These are phyloP conservation scores for Jatropha podagrica DNA, from an alignment of 441 rosid species.

Conservation along the genomic window DNA sequence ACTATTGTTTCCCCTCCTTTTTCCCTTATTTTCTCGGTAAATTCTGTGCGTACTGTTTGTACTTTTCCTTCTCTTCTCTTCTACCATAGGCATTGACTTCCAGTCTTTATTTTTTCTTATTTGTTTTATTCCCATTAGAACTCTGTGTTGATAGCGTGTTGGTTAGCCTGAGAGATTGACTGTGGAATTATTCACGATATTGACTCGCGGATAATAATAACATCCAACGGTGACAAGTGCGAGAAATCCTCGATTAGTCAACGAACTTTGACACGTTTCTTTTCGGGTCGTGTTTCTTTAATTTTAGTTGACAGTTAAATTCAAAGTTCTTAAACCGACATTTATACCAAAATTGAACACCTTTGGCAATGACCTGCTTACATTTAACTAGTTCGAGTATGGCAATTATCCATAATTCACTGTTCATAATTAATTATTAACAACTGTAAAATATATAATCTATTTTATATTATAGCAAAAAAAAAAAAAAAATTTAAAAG, in stretches of 20 bases:
- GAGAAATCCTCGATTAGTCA: not conserved
- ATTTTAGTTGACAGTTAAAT: no score
- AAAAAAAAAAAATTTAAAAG: no score
- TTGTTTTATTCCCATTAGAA: no score
- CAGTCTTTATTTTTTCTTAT: not conserved
- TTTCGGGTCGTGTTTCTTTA: no score
- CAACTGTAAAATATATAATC: no score
- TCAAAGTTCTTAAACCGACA: no score
- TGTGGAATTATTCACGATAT: not conserved
- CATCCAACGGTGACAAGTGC: conserved; percentile 20
- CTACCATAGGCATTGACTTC: conserved; percentile 16
- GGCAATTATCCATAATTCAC: no score
- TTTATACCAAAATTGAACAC: no score
- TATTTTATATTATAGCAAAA: no score
- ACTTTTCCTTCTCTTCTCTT: not conserved
- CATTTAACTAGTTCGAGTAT: no score
- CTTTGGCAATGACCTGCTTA: no score
- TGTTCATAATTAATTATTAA: no score
- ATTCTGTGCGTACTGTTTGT: not conserved
- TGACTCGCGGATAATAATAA: not conserved
- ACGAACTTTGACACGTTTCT: not conserved
- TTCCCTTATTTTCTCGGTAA: conserved; percentile 1
- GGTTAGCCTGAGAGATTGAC: conserved; percentile 17
- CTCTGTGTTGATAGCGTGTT: conserved; percentile 14
- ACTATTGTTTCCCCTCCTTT: not conserved